A percentile compares a stretch with the other conserved stretches of the same genome.
Evolutionary conservation across 352 stramenopile species (phyloP).

Genomic region (Phytopythium sindhum): DNA sequence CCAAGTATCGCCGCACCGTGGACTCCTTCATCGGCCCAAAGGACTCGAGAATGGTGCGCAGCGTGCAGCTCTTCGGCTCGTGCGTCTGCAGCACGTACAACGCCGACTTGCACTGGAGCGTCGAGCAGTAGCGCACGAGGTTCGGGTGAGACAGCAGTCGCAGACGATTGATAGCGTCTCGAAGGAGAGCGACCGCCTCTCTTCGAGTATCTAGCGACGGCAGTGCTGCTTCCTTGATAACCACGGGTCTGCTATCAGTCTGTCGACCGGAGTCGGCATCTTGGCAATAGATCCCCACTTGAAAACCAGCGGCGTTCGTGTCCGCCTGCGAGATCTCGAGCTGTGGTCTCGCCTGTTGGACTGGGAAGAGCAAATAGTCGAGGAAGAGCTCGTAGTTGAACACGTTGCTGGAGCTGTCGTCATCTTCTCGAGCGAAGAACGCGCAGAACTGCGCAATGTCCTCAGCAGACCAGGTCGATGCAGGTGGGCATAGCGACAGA

Average conservation of each 20-base stretch:
- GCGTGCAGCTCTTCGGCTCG: constrained; percentile 36
- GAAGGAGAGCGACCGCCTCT: constrained; percentile 16
- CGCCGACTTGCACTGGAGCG: constrained; percentile 25
- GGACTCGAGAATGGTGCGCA: constrained; percentile 56
- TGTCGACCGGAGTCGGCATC: too few relatives aligned
- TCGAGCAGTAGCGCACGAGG: constrained; percentile 31
- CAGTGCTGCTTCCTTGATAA: constrained; percentile 16
- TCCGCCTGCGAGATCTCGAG: constrained; percentile 9
- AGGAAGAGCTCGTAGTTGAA: constrained; percentile 51
- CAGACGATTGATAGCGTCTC: constrained; percentile 33
- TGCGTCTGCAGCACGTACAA: constrained; percentile 37
- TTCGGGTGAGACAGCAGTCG: constrained; percentile 43
- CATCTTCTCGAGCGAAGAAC: constrained; percentile 28
- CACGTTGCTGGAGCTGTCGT: constrained; percentile 2
- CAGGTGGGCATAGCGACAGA: neutral
- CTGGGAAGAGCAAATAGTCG: constrained; percentile 54
- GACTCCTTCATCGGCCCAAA: constrained; percentile 75
- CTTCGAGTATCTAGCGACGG: neutral
- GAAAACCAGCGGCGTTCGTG: neutral
- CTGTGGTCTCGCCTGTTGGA: constrained; percentile 10
- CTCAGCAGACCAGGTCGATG: constrained; percentile 15
- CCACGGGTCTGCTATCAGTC: constrained; percentile 10
- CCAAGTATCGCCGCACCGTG: constrained; percentile 62
- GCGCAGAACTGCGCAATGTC: constrained; percentile 32
- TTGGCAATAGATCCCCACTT: neutral